These are phyloP conservation scores for Papiliotrema flavescens DNA, from an alignment of 1,284 basidiomycete genomes.

Conservation along the genomic window DNA sequence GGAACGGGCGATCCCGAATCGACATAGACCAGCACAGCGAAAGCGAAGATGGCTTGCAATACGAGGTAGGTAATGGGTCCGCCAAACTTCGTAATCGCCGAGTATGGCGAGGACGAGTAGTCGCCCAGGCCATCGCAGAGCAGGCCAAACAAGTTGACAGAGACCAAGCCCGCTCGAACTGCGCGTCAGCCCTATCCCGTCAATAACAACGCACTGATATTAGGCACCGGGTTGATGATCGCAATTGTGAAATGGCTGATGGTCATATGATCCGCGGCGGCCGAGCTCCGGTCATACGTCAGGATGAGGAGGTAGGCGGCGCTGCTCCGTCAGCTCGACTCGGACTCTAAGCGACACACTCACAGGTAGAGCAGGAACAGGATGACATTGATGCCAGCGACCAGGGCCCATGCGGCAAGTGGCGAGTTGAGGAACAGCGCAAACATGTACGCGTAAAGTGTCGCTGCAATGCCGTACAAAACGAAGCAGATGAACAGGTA, in stretches of 20 bases:
- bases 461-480: constrained; percentile 65
- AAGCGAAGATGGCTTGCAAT: constrained; percentile 56
- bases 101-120: constrained; percentile 54
- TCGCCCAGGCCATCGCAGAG: constrained; percentile 61
- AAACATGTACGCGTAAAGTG: constrained; percentile 65
- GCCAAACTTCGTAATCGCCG: constrained; percentile 61
- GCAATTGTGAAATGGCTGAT: constrained; percentile 68
- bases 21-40: constrained; percentile 59
- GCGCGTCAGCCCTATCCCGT: constrained; percentile 29
- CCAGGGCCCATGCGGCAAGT: constrained; percentile 67
- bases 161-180: constrained; percentile 65
- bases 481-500: constrained; percentile 61
- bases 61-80: constrained; percentile 73
- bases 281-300: constrained; percentile 64
- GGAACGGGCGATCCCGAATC: constrained; percentile 59
- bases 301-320: constrained; percentile 64
- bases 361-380: constrained; percentile 59
- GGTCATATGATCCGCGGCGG: constrained; percentile 57
- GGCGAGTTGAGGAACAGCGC: constrained; percentile 64
- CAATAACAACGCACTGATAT: constrained; percentile 57
- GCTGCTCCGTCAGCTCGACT: constrained; percentile 29
- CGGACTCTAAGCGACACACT: constrained; percentile 4
- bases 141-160: constrained; percentile 70
- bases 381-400: constrained; percentile 70
- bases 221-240: constrained; percentile 64